phyloP scores from a whole-genome alignment of 2,329 filamentous ascomycete genomes.

The Thielaviopsis euricoi region DNA sequence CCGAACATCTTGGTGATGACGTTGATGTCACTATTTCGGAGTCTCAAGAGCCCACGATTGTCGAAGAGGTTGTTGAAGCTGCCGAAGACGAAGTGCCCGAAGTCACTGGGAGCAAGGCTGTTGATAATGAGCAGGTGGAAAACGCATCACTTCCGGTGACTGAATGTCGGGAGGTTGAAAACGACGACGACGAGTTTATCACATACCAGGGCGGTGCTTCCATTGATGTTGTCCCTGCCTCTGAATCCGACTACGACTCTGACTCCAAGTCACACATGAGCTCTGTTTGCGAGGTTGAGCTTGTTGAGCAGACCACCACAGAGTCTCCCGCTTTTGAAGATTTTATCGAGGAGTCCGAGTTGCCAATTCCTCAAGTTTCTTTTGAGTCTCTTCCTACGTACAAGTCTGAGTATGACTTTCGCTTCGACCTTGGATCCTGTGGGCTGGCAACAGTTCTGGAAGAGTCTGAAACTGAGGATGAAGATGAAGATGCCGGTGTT shows the following conservation, averaged over 20 bases:
- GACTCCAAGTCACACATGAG: not conserved
- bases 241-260: not conserved
- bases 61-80: not conserved
- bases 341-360: not conserved
- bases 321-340: constrained; percentile 1
- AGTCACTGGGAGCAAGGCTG: not conserved
- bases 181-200: not conserved
- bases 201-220: not conserved
- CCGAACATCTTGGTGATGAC: not conserved
- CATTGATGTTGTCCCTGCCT: not conserved
- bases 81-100: not conserved
- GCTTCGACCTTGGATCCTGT: not conserved
- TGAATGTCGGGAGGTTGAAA: not conserved
- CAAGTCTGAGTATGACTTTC: not conserved
- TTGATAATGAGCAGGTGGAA: not conserved
- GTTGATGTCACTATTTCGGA: not conserved
- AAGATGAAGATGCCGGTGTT: constrained; percentile 3
- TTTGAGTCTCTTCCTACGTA: not conserved
- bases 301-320: constrained; percentile 6
- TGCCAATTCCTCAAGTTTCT: not conserved
- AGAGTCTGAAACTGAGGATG: constrained; percentile 6
- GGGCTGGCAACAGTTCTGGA: constrained; percentile 6
- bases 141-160: not conserved
- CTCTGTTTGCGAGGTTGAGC: constrained; percentile 3
- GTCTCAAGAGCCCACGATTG: not conserved